Conservation (phyloP, 805 yeast genomes). For the Saccharomyces paradoxus region DNA sequence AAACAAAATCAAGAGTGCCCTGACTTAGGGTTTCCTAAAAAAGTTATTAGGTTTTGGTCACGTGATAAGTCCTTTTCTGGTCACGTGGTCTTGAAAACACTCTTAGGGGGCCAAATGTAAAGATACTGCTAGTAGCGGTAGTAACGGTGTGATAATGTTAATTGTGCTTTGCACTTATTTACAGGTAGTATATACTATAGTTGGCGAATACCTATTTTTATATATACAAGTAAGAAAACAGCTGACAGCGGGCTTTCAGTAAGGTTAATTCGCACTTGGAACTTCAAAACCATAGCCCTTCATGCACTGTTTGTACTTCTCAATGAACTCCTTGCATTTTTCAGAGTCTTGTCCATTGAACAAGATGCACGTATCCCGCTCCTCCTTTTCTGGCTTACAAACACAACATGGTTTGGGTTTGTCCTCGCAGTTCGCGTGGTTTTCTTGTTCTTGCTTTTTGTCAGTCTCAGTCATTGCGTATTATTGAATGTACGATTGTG, state of each 20-base stretch:
- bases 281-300: constrained; percentile 72
- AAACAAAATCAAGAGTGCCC: not conserved
- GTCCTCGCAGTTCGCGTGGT: constrained; percentile 4
- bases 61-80: not conserved
- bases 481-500: not conserved
- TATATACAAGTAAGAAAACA: not conserved
- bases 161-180: not conserved
- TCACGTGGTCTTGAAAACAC: not conserved
- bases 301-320: constrained; percentile 80
- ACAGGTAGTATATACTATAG: not conserved
- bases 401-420: constrained; percentile 97
- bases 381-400: constrained; percentile 73
- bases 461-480: not conserved
- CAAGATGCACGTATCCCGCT: constrained; percentile 81
- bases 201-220: not conserved
- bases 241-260: constrained; percentile 2
- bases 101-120: not conserved
- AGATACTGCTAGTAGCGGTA: not conserved
- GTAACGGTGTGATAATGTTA: not conserved
- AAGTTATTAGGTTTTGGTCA: not conserved
- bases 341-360: constrained; percentile 69
- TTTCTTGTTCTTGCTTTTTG: not conserved
- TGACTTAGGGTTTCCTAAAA: not conserved
- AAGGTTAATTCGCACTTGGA: constrained; percentile 22
- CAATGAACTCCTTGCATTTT: constrained; percentile 66